Conservation (phyloP, 805 yeast genomes). For the Nematodospora valgi region DNA sequence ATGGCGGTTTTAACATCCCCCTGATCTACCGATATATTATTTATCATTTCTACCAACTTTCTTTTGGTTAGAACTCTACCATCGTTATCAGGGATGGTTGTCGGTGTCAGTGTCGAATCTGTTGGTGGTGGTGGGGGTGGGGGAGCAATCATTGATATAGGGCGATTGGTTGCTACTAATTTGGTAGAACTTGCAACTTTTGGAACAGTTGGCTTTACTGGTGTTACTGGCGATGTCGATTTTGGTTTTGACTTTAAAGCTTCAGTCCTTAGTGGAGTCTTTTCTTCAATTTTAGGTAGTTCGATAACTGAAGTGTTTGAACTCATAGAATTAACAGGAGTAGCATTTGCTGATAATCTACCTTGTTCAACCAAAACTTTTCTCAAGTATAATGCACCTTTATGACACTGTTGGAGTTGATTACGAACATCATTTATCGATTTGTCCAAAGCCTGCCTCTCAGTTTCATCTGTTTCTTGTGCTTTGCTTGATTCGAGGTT, state of each 20-base stretch:
- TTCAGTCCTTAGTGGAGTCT: background rate
- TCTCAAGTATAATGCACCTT: constrained; percentile 47
- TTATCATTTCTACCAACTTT: constrained; percentile 82
- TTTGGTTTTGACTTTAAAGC: background rate
- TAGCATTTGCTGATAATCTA: constrained; percentile 14
- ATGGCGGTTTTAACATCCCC: constrained; percentile 87
- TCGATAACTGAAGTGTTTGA: too few relatives aligned
- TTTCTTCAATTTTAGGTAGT: background rate
- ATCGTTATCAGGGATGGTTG: constrained; percentile 50
- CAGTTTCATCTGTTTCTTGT: constrained; percentile 44
- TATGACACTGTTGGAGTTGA: constrained; percentile 47
- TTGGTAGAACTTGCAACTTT: constrained; percentile 6
- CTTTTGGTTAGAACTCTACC: constrained; percentile 86
- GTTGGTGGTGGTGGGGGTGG: constrained; percentile 68
- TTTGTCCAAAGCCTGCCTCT: constrained; percentile 12
- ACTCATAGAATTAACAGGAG: constrained; percentile 4
- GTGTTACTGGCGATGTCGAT: constrained; percentile 6
- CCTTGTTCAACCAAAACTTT: constrained; percentile 35
- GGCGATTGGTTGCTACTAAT: background rate
- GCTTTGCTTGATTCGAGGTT: constrained; percentile 36
- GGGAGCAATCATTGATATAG: constrained; percentile 46
- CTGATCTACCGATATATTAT: constrained; percentile 75
- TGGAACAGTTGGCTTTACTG: constrained; percentile 4
- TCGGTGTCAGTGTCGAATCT: constrained; percentile 20
- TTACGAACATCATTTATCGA: constrained; percentile 25